Base-by-base conservation (phyloP, 345 rosid species). In the Streptanthus diversifolius region DNA sequence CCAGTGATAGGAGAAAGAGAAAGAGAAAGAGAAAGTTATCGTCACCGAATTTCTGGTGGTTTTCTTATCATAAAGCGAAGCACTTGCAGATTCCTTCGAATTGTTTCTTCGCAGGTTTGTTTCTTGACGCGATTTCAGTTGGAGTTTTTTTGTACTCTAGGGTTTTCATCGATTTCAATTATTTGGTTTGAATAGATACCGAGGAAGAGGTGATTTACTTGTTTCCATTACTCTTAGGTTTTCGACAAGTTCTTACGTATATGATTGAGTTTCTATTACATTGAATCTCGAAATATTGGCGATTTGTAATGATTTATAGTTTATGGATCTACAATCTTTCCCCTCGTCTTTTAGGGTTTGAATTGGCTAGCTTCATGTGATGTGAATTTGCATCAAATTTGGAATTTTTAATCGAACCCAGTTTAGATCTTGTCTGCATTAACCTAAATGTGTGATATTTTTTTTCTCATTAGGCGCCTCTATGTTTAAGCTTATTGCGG, bases 261-360 rank as follows among this genome's bases (percentile, higher is more conserved):
- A 24, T 33, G 3, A 10, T 22, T 64, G 10, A 7, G 25, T 33
- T 25, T 36, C 1, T 33, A 6, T 21, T 33, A 33, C 65, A 7
- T 17, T 0, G 7, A 30, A 22, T 54, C 19, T 29, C 5, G 52
- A 37, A 35, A 12, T 43, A 9, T 0, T 21, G 25, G 8, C 8
- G 57, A 43, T 24, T 32, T 45, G 0, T 35, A 9, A 25, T 35
- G 36, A 63, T 41, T 73, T 24, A 25, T 33, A 13, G 44, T 3
- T 66, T 5, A 40, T 5, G 27, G 32, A 7, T 51, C 40, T 33
- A 14, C 15, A 62, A 44, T 22, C 3, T 7, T 19, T 4, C 11
- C 3, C 7, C 36, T 60, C 33, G 15, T 24, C 17, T 6, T 22
- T 39, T 70, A 70, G 75, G 71, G 71, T 63, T 76, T 76, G 40